Evolutionary conservation across 345 rosid genomes (phyloP), one percentile per base, ranked within the genome.

Genomic region (Ceriops tagal): DNA sequence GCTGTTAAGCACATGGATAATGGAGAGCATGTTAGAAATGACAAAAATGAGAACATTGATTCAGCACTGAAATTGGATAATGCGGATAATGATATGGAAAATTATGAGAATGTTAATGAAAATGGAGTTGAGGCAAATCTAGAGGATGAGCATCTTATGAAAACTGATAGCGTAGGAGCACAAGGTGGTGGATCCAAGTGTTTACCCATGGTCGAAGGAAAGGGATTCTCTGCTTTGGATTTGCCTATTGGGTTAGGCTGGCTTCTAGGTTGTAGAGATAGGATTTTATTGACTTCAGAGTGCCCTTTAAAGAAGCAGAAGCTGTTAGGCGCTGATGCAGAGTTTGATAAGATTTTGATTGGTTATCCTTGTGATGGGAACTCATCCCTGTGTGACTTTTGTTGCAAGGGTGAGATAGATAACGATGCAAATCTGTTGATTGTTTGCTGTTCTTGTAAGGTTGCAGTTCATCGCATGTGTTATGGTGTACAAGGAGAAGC

Each of bases 301-400:
- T 85, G 88, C 71, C 93, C 99, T 55, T 85, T 96, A 0, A 95
- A 92, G 84, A 95, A 87, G 82, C 83, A 91, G 76, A 95, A 86
- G 79, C 89, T 85, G 70, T 68, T 90, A 69, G 91, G 97, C 49
- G 71, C 77, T 57, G 93, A 89, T 80, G 97, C 92, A 64, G 97
- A 91, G 37, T 74, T 95, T 85, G 89, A 81, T 31, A 95, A 89
- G 72, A 67, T 90, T 73, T 72, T 95, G 73, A 69, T 84, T 74
- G 87, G 81, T 5, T 65, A 74, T 68, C 91, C 96, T 61, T 81
- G 98, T 72, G 86, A 80, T 53, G 88, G 88, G 75, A 73, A 70
- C 64, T 67, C 83, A 7, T 76, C 82, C 47, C 55, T 83, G 55
- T 95, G 99, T 74, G 86, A 90, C 77, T 86, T 86, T 67, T 95